Conservation (phyloP, 2,329 filamentous ascomycete species). For the Aspergillus melleus region DNA sequence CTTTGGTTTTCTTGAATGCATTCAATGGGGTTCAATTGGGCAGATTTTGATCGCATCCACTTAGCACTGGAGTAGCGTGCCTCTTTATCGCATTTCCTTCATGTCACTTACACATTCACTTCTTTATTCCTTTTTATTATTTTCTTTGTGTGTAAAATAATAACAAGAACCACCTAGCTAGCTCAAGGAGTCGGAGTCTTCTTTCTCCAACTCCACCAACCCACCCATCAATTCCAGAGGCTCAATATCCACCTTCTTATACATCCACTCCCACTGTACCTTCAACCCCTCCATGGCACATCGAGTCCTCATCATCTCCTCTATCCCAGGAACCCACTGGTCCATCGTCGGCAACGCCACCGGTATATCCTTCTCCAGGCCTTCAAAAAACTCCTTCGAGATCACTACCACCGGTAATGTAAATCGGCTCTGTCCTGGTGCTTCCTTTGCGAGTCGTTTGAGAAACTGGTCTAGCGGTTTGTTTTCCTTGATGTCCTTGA, state of each 20-base stretch:
- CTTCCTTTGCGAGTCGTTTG: conserved; percentile 25
- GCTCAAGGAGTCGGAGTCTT: conserved; percentile 11
- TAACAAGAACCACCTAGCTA: conserved; percentile 8
- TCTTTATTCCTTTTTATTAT: conserved; percentile 1
- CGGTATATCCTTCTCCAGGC: conserved; percentile 12
- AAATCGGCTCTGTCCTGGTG: conserved; percentile 40
- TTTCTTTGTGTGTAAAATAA: conserved; percentile 29
- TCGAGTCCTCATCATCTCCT: conserved; percentile 7
- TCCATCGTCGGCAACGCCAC: conserved; percentile 32
- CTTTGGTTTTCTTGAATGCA: conserved; percentile 12
- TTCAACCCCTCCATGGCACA: conserved; percentile 14
- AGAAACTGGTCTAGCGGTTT: background rate
- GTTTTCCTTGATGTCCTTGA: background rate
- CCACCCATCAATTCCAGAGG: conserved; percentile 33
- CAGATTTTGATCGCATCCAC: conserved; percentile 8
- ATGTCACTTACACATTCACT: conserved; percentile 8
- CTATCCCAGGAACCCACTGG: conserved; percentile 16
- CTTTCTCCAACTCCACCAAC: conserved; percentile 17
- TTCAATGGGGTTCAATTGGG: conserved; percentile 6
- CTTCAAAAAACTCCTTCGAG: conserved; percentile 1
- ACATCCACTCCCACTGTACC: conserved; percentile 42
- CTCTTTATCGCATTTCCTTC: conserved; percentile 10
- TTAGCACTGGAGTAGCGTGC: conserved; percentile 18
- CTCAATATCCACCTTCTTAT: conserved; percentile 40
- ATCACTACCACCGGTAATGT: conserved; percentile 42